These are phyloP conservation scores for Pythium vanterpoolii DNA, from an alignment of 352 stramenopile genomes.

Conservation along the genomic window DNA sequence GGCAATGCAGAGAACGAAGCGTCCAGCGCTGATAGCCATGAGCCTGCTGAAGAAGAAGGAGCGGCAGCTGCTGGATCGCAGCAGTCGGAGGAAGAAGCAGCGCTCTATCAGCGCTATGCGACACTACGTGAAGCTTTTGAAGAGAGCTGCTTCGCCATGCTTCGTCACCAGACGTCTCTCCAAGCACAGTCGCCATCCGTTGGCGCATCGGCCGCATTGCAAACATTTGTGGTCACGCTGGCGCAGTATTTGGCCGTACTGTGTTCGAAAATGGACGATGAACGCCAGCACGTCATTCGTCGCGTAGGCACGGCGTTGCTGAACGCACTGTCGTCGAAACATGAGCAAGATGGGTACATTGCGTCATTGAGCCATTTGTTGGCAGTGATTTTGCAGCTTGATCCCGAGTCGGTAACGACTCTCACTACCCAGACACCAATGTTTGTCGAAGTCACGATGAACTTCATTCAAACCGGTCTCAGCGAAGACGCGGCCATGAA, in stretches of 20 bases:
- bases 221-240: constrained; percentile 55
- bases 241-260: constrained; percentile 69
- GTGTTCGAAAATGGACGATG: constrained; percentile 48
- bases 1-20: constrained; percentile 13
- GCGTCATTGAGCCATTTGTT: constrained; percentile 64
- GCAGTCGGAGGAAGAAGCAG: constrained; percentile 40
- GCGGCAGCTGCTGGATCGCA: neutral
- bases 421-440: constrained; percentile 31
- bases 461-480: constrained; percentile 27
- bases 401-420: constrained; percentile 35
- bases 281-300: constrained; percentile 49
- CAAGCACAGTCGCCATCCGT: neutral
- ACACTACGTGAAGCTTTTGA: constrained; percentile 61
- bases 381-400: constrained; percentile 64
- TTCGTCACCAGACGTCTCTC: constrained; percentile 35
- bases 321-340: constrained; percentile 29
- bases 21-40: neutral
- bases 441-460: constrained; percentile 48
- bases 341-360: constrained; percentile 32
- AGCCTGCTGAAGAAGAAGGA: neutral
- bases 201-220: constrained; percentile 29
- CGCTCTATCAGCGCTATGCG: constrained; percentile 48
- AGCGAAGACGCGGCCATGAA: constrained; percentile 16
- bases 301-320: constrained; percentile 51
- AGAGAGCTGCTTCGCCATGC: constrained; percentile 56